Evolutionary conservation across 805 yeast species (phyloP), one percentile per base, ranked within the genome.

Genomic region (Ogataea saltuana): DNA sequence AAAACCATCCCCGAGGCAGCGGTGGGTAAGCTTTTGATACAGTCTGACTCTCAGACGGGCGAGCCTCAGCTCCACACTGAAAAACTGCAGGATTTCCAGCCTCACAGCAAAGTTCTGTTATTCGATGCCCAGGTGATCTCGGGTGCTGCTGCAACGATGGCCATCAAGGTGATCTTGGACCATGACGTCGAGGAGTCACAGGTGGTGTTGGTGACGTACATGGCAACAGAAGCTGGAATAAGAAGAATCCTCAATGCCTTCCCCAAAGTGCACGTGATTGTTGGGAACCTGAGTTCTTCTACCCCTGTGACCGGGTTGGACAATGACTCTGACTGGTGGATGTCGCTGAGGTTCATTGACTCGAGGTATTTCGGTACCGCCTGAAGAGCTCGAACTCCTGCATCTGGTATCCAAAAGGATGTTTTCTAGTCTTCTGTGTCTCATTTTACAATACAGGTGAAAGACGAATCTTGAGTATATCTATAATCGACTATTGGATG

Each of bases 111-210:
- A 47, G 79, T 88, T 1, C 64, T 91, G 7, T 64, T 91, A 37
- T 78, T 88, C 57, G 97, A 91, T 59, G 88, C 96, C 0, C 97
- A 91, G 60, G 72, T 88, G 37, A 83, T 88, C 23, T 82, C 95
- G 22, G 99, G 98, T 2, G 95, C 97, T 0, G 96, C 96, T 0
- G 83, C 90, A 1, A 85, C 88, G 32, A 93, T 91, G 98, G 96
- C 97, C 0, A 78, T 88, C 33, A 93, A 88, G 55, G 89, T 91
- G 3, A 67, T 91, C 37, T 53, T 86, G 12, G 98, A 91, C 58
- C 95, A 91, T 59, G 85, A 83, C 6, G 83, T 88, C 17, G 54
- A 61, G 7, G 74, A 76, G 37, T 67, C 72, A 22, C 75, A 85
- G 50, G 84, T 93, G 17, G 75, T 82, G 2, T 70, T 89, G 41